Evolutionary conservation across 169 alveolate species (phyloP).

Genomic region (Plasmodium knowlesi): DNA sequence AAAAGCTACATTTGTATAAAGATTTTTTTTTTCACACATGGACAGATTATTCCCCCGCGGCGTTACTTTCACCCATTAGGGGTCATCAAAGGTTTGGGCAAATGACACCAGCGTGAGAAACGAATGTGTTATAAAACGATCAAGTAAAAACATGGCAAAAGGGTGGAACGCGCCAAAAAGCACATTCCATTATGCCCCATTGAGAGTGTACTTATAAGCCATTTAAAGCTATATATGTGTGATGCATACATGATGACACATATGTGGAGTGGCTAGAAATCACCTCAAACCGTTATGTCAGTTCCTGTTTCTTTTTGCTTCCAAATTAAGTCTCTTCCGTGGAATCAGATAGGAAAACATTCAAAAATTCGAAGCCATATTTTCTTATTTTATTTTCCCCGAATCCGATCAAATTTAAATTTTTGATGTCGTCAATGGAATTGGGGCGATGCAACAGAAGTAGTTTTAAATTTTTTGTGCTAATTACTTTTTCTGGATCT

Average conservation of each 20-base stretch:
- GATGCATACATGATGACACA: neutral
- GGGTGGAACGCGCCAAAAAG: neutral
- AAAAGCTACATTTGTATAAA: neutral
- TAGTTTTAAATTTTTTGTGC: constrained; percentile 70
- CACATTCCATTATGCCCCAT: neutral
- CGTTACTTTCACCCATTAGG: neutral
- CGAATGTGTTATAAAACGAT: neutral
- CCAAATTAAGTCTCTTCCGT: neutral
- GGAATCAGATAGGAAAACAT: constrained; percentile 27
- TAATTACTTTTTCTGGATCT: constrained; percentile 73
- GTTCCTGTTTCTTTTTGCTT: neutral
- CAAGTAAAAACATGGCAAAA: neutral
- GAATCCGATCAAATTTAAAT: constrained; percentile 46
- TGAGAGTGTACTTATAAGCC: neutral
- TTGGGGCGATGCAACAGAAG: constrained; percentile 41
- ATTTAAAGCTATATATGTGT: neutral
- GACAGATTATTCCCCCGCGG: neutral
- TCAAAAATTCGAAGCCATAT: constrained; percentile 56
- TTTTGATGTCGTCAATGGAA: constrained; percentile 39
- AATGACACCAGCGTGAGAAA: neutral
- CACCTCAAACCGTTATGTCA: neutral
- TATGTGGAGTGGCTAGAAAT: neutral
- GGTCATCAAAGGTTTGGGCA: neutral
- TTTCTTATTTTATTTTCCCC: constrained; percentile 63
- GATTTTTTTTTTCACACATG: neutral